Base-by-base conservation (phyloP, 2,329 filamentous ascomycete genomes). In the Ophiostoma sp. region DNA sequence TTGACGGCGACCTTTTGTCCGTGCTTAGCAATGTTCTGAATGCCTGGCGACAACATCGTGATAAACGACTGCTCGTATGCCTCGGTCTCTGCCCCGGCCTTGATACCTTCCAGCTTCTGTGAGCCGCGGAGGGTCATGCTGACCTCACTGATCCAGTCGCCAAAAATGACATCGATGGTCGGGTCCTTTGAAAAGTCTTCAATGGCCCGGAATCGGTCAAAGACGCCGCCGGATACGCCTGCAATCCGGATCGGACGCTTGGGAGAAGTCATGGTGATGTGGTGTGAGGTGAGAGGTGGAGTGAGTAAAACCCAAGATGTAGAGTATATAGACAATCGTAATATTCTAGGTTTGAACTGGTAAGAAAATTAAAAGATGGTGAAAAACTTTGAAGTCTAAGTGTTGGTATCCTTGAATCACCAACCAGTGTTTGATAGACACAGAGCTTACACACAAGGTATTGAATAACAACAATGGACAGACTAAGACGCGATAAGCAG, bases 171-270 rank as follows among this genome's bases (percentile, higher is more conserved):
- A 52, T 69, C 64, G 22, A 69, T 69, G 42, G 42, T 45, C 3
- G 64, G 42, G 25, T 69, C 64, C 9, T 69, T 69, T n/a, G 64
- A 52, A 45, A 69, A 69, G 25, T 69, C 64, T 25, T 69, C 64
- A 69, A 69, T 69, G 19, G 64, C 42, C 25, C 64, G 42, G 45
- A 69, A 69, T 15, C 64, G 64, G 28, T 69, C 64, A 69, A 69
- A 69, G 19, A 52, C 42, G 8, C 64, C 64, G 17, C 64, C 64
- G 64, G 64, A 52, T 3, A 52, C 64, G 39, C 64, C 64, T 25
- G 64, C 64, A 52, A 69, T 52, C 9, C 64, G 64, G 45, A 69
- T 28, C 9, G 64, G 25, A 17, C 64, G 42, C 45, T 36, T 69
- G 8, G 42, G 11, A 45, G 36, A 22, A 25, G n/a, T 11, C 61